phyloP scores from a whole-genome alignment of 495 filamentous ascomycete genomes.

The Neurospora sublineolata region DNA sequence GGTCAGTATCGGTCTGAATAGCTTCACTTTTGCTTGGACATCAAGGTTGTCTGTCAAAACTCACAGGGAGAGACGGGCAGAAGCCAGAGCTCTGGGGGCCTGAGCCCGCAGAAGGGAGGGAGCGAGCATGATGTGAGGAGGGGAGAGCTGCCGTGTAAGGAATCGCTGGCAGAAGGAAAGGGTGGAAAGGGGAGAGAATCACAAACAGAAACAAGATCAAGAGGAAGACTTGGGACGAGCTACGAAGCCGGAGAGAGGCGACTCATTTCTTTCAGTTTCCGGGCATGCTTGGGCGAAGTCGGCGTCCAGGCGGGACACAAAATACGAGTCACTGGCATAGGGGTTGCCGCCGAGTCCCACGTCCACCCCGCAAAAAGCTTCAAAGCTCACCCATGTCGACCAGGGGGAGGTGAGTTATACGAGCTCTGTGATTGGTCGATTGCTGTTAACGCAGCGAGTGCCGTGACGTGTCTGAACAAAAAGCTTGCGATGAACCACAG shows the following conservation, averaged over 20 bases:
- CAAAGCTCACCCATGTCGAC: background rate
- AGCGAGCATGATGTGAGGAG: constrained; percentile 23
- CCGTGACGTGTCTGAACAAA: background rate
- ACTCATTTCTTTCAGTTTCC: background rate
- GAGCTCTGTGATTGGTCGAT: constrained; percentile 23
- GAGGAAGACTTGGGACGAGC: constrained; percentile 1
- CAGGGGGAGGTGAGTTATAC: constrained; percentile 11
- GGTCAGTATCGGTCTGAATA: constrained; percentile 1
- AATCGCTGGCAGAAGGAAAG: background rate
- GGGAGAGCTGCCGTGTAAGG: background rate
- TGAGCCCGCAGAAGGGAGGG: constrained; percentile 27
- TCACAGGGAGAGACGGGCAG: constrained; percentile 23
- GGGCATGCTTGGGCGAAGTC: constrained; percentile 17
- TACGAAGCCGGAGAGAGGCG: background rate
- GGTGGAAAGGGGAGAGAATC: constrained; percentile 1
- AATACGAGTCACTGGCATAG: constrained; percentile 9
- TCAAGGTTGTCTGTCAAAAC: constrained; percentile 1
- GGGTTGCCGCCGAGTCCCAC: constrained; percentile 14
- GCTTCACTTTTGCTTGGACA: background rate
- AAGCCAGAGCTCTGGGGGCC: constrained; percentile 29
- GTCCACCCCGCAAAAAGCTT: constrained; percentile 15
- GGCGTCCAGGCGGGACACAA: constrained; percentile 11
- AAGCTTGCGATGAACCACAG: background rate
- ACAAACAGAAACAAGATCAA: constrained; percentile 5
- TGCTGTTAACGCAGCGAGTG: too few species aligned